These are phyloP conservation scores for Pseudofabraea citricarpa DNA, from an alignment of 2,329 filamentous ascomycete genomes.

Conservation along the genomic window DNA sequence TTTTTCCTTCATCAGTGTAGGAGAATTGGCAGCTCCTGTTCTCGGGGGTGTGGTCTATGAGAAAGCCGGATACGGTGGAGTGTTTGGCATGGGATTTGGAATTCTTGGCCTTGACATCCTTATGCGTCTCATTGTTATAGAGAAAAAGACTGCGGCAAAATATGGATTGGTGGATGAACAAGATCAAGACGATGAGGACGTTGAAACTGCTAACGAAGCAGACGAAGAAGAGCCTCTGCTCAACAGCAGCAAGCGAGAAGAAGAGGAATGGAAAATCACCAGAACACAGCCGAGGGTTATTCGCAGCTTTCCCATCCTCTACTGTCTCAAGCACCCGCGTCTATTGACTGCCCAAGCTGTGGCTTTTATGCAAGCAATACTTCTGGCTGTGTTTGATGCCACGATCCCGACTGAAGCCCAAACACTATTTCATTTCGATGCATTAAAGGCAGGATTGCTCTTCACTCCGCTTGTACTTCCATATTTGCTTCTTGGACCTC, in stretches of 20 bases:
- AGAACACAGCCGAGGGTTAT: conserved; percentile 33
- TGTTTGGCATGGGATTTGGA: conserved; percentile 51
- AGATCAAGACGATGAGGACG: conserved; percentile 17
- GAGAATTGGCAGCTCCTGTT: conserved; percentile 50
- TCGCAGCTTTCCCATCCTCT: conserved; percentile 42
- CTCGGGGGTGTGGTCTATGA: conserved; percentile 57
- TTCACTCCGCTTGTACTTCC: conserved; percentile 34
- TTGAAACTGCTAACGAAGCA: conserved; percentile 12
- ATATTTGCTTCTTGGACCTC: conserved; percentile 29
- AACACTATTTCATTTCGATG: conserved; percentile 31
- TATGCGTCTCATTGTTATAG: conserved; percentile 56
- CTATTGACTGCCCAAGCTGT: conserved; percentile 34
- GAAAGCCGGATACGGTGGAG: conserved; percentile 50
- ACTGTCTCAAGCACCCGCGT: conserved; percentile 33
- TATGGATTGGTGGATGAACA: conserved; percentile 26
- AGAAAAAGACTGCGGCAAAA: conserved; percentile 51
- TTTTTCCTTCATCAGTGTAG: conserved; percentile 54
- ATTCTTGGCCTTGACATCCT: conserved; percentile 53
- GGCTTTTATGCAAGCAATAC: conserved; percentile 37
- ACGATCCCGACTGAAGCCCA: conserved; percentile 33
- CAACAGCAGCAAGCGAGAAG: conserved; percentile 20
- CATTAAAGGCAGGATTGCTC: conserved; percentile 31
- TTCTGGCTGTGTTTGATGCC: conserved; percentile 33
- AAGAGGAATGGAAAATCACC: conserved; percentile 36
- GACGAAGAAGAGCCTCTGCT: conserved; percentile 34